A percentile compares a stretch with the other conserved stretches of the same genome.
phyloP scores from a whole-genome alignment of 2,329 filamentous ascomycete genomes.

The Pseudogymnoascus sp. region DNA sequence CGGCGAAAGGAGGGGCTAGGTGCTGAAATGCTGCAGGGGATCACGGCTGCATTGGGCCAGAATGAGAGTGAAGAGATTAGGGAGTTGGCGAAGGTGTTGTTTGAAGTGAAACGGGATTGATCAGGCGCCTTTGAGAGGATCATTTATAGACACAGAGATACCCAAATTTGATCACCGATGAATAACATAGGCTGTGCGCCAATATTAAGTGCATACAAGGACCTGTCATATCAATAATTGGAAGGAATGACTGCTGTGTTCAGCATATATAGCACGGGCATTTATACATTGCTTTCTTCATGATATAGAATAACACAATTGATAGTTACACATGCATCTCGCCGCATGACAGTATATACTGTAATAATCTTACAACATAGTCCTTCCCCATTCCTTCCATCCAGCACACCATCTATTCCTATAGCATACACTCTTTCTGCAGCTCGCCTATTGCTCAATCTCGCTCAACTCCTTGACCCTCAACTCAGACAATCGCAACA shows the following conservation, averaged over 20 bases:
- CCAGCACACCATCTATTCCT: not conserved
- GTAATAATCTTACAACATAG: conserved; percentile 8
- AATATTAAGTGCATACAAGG: not conserved
- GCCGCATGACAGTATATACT: conserved; percentile 4
- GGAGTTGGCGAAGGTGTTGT: conserved; percentile 46
- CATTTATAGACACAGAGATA: not conserved
- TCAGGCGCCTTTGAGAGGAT: not conserved
- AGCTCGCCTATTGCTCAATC: conserved; percentile 25
- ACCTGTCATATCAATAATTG: no score
- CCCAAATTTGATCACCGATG: not conserved
- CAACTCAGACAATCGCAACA: conserved; percentile 76
- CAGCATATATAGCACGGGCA: not conserved
- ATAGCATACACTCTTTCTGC: not conserved
- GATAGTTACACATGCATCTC: conserved; percentile 8
- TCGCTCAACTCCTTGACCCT: conserved; percentile 38
- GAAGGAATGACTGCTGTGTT: not conserved
- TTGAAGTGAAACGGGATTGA: conserved; percentile 34
- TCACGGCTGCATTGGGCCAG: conserved; percentile 47
- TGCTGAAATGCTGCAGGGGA: conserved; percentile 45
- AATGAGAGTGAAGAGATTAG: conserved; percentile 45
- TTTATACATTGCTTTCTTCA: not conserved
- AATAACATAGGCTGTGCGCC: not conserved
- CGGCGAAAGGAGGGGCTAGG: conserved; percentile 53
- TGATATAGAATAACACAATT: conserved; percentile 7
- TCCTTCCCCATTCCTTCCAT: not conserved